Evolutionary conservation across 164 flowering plant species (phyloP).

Genomic region (Brasenia schreberi): DNA sequence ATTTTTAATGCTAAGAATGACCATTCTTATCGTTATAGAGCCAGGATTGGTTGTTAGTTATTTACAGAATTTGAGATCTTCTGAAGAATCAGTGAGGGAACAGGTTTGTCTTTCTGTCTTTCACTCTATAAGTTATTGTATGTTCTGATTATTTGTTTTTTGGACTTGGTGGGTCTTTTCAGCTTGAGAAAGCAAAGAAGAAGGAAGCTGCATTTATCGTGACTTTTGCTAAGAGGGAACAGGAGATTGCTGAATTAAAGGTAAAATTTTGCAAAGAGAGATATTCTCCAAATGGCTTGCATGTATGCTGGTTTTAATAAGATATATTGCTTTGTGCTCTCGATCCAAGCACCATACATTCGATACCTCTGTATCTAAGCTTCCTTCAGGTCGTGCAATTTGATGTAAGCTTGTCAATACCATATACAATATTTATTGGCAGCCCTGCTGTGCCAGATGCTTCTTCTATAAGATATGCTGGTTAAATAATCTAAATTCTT

Average conservation of each 20-base stretch:
- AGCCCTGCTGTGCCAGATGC: no score
- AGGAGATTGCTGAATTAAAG: conserved; percentile 93
- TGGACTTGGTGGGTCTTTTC: conserved; percentile 2
- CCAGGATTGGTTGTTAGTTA: conserved; percentile 57
- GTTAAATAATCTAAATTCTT: no score
- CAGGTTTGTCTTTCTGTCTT: conserved; percentile 33
- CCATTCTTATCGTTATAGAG: conserved; percentile 23
- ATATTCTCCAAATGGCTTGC: no score
- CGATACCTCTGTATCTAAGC: no score
- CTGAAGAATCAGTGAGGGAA: conserved; percentile 81
- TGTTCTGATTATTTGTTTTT: not conserved
- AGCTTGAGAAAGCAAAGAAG: conserved; percentile 95
- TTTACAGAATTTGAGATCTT: conserved; percentile 61
- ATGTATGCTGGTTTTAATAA: no score
- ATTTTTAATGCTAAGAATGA: no score
- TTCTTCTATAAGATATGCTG: no score
- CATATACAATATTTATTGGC: no score
- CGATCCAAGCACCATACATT: no score
- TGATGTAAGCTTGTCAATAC: no score
- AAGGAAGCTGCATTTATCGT: conserved; percentile 88
- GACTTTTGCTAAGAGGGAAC: conserved; percentile 92
- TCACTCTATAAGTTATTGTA: not conserved
- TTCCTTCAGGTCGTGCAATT: no score
- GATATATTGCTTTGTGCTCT: no score
- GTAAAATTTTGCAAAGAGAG: conserved; percentile 16